Conservation (phyloP, 192 early-diverging fungal species). For the Radiomyces spectabilis region DNA sequence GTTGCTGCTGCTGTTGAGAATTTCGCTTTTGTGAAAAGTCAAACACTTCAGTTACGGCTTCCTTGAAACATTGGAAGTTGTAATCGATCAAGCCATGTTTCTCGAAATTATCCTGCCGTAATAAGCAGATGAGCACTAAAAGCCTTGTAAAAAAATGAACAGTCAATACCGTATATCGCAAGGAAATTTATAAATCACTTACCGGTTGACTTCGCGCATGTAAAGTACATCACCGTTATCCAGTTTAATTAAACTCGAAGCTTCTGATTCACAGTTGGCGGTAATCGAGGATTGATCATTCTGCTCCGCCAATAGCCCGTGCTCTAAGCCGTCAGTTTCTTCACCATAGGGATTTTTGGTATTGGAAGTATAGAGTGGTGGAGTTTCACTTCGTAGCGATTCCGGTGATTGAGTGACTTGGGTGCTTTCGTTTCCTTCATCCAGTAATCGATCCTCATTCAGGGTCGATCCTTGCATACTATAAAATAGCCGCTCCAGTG, state of each 20-base stretch:
- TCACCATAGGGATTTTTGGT: no score
- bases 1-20: conserved; percentile 6
- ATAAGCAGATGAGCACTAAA: conserved; percentile 68
- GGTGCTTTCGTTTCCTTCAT: no score
- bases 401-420: no score
- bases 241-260: conserved; percentile 62
- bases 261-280: conserved; percentile 37
- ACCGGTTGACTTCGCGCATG: conserved; percentile 71
- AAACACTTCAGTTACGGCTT: conserved; percentile 78
- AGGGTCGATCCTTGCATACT: no score
- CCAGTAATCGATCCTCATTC: no score
- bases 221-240: conserved; percentile 77
- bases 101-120: conserved; percentile 78
- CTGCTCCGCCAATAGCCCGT: no score
- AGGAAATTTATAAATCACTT: conserved; percentile 8
- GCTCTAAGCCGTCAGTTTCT: no score
- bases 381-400: no score
- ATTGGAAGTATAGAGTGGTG: no score
- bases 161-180: neutral
- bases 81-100: conserved; percentile 81
- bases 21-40: conserved; percentile 35
- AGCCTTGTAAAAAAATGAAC: conserved; percentile 31
- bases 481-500: no score
- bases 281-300: neutral
- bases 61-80: conserved; percentile 75